Evolutionary conservation across 169 alveolate species (phyloP), one percentile per base, ranked within the genome.

Genomic region (Plasmodium adleri): DNA sequence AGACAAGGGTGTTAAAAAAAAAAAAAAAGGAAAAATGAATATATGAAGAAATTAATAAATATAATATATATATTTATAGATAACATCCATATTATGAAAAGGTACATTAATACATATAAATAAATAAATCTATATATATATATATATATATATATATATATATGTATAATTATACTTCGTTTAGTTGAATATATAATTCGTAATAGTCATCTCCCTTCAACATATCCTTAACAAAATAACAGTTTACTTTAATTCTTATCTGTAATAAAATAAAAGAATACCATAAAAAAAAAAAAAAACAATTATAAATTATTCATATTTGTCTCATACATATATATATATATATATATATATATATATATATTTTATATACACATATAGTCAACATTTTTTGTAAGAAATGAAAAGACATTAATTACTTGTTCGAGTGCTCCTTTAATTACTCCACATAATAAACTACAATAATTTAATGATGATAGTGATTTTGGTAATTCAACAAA

Each of bases 221-320:
- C 95, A 92, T 90, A 90, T 94, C 95, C 92, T 92, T 94, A 28
- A 92, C 95, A 91, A 94, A 94, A 80, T 94, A 91, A 67, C 96
- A 94, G 58, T 87, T 78, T 12, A 94, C 96, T 72, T 87, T 88
- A 39, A 94, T 92, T 91, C 93, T 94, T 60, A 94, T 73, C 96
- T 94, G 85, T 13, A 62, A 1, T 52, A 52, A 13, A 50, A 22
- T 0, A 63, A 56, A 54, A 39, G 56, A 49, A 49, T 20, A 4
- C 8, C 8, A 32, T 32, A 32, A 32, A 28, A 13, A 20, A 28
- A 66, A n/a, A n/a, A 20, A 20, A 0, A 8, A 54, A 52, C 24
- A 9, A 26, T 20, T 12, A 3, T 70, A 13, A 8, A 54, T 9
- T 52, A 1, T 4, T 4, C 5, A 4, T 28, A 3, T 24, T 74